These are phyloP conservation scores for Serendipita sp. DNA, from an alignment of 768 basidiomycete genomes.

Conservation along the genomic window DNA sequence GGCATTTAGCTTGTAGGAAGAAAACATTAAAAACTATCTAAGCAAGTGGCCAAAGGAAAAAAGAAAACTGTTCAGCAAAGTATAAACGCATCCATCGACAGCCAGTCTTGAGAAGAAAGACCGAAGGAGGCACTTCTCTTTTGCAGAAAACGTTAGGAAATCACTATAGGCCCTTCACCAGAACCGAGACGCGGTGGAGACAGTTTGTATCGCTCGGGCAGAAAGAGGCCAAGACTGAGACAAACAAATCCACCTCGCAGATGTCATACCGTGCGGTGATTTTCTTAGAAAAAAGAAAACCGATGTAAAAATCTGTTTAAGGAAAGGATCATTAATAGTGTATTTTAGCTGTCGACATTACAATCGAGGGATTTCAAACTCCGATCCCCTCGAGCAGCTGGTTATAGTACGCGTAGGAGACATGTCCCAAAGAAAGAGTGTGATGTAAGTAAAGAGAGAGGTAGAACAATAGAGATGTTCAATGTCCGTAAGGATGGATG, in stretches of 20 bases:
- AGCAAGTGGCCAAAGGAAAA: too few relatives aligned
- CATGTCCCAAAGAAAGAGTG: not conserved
- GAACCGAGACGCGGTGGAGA: slow-evolving; percentile 6
- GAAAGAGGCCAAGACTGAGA: not conserved
- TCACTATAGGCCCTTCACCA: slow-evolving; percentile 5
- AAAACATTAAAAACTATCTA: too few relatives aligned
- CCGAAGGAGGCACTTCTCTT: slow-evolving; percentile 6
- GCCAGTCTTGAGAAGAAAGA: not conserved
- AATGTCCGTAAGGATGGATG: too few relatives aligned
- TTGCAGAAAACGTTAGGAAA: not conserved
- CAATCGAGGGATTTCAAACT: not conserved
- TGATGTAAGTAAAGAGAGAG: not conserved
- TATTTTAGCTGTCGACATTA: not conserved
- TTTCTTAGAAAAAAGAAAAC: not conserved
- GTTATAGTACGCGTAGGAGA: not conserved
- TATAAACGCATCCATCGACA: slow-evolving; percentile 4
- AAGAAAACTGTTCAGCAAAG: not conserved
- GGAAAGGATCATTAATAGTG: not conserved
- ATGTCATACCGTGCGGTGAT: not conserved
- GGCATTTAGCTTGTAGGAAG: too few relatives aligned
- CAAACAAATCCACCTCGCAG: too few relatives aligned
- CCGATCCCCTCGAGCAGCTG: not conserved
- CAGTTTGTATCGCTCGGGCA: not conserved
- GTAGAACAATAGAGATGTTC: not conserved
- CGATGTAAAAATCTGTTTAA: not conserved